Evolutionary conservation across 768 basidiomycete genomes (phyloP), one percentile per base, ranked within the genome.

Genomic region (Russula emetica): DNA sequence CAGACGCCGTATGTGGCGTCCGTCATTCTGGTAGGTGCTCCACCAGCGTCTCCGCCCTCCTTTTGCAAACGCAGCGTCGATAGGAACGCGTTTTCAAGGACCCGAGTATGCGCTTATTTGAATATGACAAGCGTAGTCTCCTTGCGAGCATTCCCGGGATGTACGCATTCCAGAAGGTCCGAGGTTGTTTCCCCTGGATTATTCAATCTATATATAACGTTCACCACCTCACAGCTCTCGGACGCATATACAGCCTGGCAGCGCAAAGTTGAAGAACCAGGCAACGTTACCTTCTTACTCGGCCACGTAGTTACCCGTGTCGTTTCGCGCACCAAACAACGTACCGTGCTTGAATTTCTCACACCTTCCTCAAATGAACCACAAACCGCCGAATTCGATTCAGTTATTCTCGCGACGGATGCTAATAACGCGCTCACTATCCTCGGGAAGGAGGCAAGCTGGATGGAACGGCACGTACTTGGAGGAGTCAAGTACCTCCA

Each of bases 401-500:
- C 80, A 64, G 73, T 81, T 57, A 76, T 82, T 26, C 70, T 81
- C 8, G 78, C 78, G 51, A 70, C 76, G 16, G 72, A 80, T 50
- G 79, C 79, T 0, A 78, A 82, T 64, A 78, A 78, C 3, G 74
- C 76, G 20, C 75, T 79, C 67, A 73, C 76, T 50, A 66, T 81
- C 0, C 71, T 82, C 10, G 78, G 78, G 22, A 74, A 73, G 58
- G 65, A 75, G 40, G 77, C 78, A 14, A 72, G 72, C 2, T 74
- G 71, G 69, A 66, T 75, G 50, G 80, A 82, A 68, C 74, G 70
- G 61, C 69, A 64, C 28, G 76, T 81, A 5, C 70, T 81, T 55
- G 79, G 80, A 14, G 74, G 69, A 47, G 78, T 80, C 50, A 80
- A 78, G 72, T 79, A 79, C 60, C 72, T 78, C 13, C 76, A 76